Conservation (phyloP, 2,329 filamentous ascomycete genomes). For the Diaporthe aspalathi region DNA sequence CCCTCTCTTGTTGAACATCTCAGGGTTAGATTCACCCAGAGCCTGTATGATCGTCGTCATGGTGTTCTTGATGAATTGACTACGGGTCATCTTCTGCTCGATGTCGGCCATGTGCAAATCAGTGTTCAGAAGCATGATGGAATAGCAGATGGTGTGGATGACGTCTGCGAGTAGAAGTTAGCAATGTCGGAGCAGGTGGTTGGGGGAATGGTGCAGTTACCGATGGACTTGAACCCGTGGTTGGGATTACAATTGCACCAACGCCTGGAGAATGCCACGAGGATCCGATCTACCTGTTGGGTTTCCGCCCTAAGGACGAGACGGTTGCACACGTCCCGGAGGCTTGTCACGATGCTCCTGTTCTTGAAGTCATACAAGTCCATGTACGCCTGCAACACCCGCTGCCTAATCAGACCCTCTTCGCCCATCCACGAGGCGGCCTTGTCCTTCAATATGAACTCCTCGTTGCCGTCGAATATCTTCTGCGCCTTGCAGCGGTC, state of each 20-base stretch:
- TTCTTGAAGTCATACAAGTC: conserved; percentile 88
- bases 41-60: conserved; percentile 88
- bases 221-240: conserved; percentile 90
- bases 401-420: conserved; percentile 68
- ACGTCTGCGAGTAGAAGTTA: conserved; percentile 70
- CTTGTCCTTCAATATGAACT: conserved; percentile 80
- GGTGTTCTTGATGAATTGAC: conserved; percentile 96
- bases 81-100: conserved; percentile 94
- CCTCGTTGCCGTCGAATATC: conserved; percentile 87
- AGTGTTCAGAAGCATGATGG: conserved; percentile 93
- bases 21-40: conserved; percentile 76
- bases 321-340: conserved; percentile 84
- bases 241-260: conserved; percentile 95
- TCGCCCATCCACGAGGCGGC: conserved; percentile 92
- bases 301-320: conserved; percentile 90
- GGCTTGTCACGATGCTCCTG: conserved; percentile 80
- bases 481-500: conserved; percentile 82
- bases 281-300: conserved; percentile 94
- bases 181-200: background rate
- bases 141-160: conserved; percentile 97
- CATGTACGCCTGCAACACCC: conserved; percentile 83
- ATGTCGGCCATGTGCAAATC: conserved; percentile 96
- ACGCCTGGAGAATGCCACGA: conserved; percentile 87
- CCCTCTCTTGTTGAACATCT: conserved; percentile 68
- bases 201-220: conserved; percentile 60